These are phyloP conservation scores for Stagonosporopsis chrysanthemi DNA, from an alignment of 2,329 filamentous ascomycete species.

Conservation along the genomic window DNA sequence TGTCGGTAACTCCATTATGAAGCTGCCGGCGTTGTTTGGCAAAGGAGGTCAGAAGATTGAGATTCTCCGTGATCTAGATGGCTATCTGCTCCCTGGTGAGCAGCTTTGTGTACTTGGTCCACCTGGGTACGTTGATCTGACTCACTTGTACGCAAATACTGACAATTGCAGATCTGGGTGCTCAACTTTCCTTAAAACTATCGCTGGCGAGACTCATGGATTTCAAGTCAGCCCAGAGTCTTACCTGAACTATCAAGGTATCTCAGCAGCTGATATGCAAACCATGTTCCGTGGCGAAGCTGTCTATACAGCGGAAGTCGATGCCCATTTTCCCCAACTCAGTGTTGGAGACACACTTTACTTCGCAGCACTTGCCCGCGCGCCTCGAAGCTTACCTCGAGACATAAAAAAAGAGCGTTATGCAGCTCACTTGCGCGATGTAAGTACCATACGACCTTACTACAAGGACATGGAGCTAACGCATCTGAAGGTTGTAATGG, in stretches of 20 bases:
- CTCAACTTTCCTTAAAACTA: constrained; percentile 81
- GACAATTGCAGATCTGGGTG: constrained; percentile 62
- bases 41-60: constrained; percentile 64
- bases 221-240: constrained; percentile 73
- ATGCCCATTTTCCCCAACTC: constrained; percentile 78
- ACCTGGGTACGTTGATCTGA: constrained; percentile 52
- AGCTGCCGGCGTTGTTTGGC: constrained; percentile 62
- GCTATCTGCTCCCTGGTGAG: constrained; percentile 71
- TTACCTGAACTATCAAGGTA: constrained; percentile 81
- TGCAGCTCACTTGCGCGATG: constrained; percentile 67
- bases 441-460: background rate
- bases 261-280: constrained; percentile 75
- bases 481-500: constrained; percentile 66
- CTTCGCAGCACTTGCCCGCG: constrained; percentile 69
- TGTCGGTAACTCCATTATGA: constrained; percentile 66
- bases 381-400: constrained; percentile 65
- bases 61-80: constrained; percentile 71
- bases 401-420: constrained; percentile 64
- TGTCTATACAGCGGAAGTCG: constrained; percentile 84
- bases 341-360: constrained; percentile 78
- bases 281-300: constrained; percentile 78
- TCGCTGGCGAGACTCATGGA: constrained; percentile 81
- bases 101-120: constrained; percentile 77
- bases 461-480: constrained; percentile 1
- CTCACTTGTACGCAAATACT: background rate